Conservation (phyloP, 164 flowering plant genomes). For the Tetracentron sinense region DNA sequence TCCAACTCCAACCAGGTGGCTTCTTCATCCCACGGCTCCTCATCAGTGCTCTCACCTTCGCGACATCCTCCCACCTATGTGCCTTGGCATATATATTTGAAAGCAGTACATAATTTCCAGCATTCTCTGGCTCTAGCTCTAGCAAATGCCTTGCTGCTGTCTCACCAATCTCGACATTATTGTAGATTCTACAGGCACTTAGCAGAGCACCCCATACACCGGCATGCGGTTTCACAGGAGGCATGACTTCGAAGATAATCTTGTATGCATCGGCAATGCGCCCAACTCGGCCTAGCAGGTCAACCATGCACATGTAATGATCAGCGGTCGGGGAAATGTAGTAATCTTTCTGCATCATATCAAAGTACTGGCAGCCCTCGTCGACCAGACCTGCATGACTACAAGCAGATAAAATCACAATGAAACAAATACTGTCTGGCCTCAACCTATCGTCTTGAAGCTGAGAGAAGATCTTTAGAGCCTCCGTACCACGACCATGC, state of each 20-base stretch:
- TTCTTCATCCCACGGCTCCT: constrained; percentile 14
- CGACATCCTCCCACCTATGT: no score
- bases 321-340: constrained; percentile 21
- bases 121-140: constrained; percentile 23
- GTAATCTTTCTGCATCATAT: constrained; percentile 19
- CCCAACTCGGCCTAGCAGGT: constrained; percentile 24
- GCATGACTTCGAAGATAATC: constrained; percentile 12
- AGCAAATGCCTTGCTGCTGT: constrained; percentile 16
- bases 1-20: constrained; percentile 22
- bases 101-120: constrained; percentile 23
- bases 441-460: constrained; percentile 14
- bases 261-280: constrained; percentile 17
- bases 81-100: constrained; percentile 22
- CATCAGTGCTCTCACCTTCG: constrained; percentile 16
- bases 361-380: constrained; percentile 18
- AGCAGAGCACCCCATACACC: no score
- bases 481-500: constrained; percentile 20
- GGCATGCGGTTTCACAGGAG: constrained; percentile 23
- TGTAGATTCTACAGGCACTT: constrained; percentile 17
- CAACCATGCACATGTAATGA: constrained; percentile 27
- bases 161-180: constrained; percentile 20
- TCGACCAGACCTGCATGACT: constrained; percentile 23
- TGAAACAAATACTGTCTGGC: constrained; percentile 23
- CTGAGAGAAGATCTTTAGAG: constrained; percentile 16
- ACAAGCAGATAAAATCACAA: constrained; percentile 21